Evolutionary conservation across 2,329 filamentous ascomycete species (phyloP).

Genomic region (Bipolaris gigantea): DNA sequence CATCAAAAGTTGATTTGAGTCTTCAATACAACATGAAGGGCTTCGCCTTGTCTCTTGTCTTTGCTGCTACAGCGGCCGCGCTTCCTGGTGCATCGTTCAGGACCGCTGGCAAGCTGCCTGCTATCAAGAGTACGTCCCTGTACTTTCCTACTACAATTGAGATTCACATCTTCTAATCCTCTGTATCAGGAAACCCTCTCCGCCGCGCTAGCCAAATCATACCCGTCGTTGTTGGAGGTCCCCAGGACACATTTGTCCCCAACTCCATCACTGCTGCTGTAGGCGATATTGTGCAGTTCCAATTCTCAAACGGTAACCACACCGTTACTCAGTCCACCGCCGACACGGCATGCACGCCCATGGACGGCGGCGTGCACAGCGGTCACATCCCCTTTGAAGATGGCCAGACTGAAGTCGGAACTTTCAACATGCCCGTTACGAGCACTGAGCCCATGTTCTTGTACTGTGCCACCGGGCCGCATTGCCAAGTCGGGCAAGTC

Average conservation of each 20-base stretch:
- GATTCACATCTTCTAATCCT: not conserved
- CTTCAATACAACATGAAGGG: conserved; percentile 22
- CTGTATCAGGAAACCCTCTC: conserved; percentile 21
- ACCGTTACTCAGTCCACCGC: conserved; percentile 35
- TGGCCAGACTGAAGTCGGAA: conserved; percentile 34
- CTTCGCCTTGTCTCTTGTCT: conserved; percentile 10
- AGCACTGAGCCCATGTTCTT: conserved; percentile 36
- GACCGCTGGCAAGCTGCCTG: conserved; percentile 4
- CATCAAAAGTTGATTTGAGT: not conserved
- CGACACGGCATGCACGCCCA: conserved; percentile 31
- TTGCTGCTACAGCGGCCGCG: conserved; percentile 17
- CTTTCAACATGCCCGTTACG: conserved; percentile 37
- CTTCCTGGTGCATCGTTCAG: conserved; percentile 16
- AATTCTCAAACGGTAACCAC: conserved; percentile 40
- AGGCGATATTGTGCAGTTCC: conserved; percentile 37
- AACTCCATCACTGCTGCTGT: conserved; percentile 33
- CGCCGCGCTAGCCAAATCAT: conserved; percentile 30
- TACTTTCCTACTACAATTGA: not conserved
- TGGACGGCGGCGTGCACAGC: conserved; percentile 33
- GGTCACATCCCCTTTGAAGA: conserved; percentile 37
- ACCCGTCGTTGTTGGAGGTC: conserved; percentile 36
- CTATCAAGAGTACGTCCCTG: conserved; percentile 4
- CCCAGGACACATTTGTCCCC: conserved; percentile 35
- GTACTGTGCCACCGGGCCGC: conserved; percentile 37
- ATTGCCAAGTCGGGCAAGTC: conserved; percentile 36